Evolutionary conservation across 1,284 basidiomycete species (phyloP).

Genomic region (Leccinum variabile): DNA sequence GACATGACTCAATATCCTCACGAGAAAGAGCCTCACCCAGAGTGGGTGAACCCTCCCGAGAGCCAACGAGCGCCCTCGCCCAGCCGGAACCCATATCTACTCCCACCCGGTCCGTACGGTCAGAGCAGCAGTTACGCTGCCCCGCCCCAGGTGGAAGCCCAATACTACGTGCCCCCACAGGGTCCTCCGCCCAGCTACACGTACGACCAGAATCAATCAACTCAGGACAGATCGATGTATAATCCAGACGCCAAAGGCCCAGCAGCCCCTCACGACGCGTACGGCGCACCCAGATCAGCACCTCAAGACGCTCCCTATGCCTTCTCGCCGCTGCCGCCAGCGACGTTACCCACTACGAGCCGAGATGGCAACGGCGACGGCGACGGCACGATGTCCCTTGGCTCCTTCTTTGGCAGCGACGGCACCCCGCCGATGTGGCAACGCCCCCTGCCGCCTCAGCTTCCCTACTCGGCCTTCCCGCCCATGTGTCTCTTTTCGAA

Average conservation of each 20-base stretch:
- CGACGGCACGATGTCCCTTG: slow-evolving; percentile 19
- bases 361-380: background rate
- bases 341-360: background rate
- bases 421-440: slow-evolving; percentile 31
- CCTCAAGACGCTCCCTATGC: background rate
- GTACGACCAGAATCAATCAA: slow-evolving; percentile 9
- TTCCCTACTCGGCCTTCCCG: slow-evolving; percentile 28
- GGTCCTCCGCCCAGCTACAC: slow-evolving; percentile 26
- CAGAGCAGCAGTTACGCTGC: background rate
- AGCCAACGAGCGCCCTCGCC: slow-evolving; percentile 7
- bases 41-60: slow-evolving; percentile 14
- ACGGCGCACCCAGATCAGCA: background rate
- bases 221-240: background rate
- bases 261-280: background rate
- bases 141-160: background rate
- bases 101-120: slow-evolving; percentile 18
- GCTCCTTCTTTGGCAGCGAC: slow-evolving; percentile 29
- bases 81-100: slow-evolving; percentile 9
- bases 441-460: slow-evolving; percentile 17
- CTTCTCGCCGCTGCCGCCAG: background rate
- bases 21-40: slow-evolving; percentile 25
- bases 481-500: slow-evolving; percentile 35
- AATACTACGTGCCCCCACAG: slow-evolving; percentile 9
- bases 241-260: slow-evolving; percentile 1
- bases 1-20: slow-evolving; percentile 24